These are phyloP conservation scores for Saccharomyces hybrid DNA, from an alignment of 1,139 yeast genomes.

Conservation along the genomic window DNA sequence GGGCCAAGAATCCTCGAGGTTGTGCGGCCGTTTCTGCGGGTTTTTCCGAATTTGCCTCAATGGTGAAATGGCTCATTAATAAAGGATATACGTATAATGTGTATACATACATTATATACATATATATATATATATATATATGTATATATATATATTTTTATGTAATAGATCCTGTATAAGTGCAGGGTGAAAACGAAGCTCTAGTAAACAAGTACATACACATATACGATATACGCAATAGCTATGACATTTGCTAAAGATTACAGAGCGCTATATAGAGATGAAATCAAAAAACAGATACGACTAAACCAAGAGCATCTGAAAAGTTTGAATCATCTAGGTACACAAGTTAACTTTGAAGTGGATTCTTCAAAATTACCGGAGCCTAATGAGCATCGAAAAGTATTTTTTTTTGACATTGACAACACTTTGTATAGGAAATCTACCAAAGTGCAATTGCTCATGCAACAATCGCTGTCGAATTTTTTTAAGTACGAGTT, in stretches of 20 bases:
- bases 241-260: constrained; percentile 4
- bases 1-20: background rate
- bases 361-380: constrained; percentile 20
- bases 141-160: background rate
- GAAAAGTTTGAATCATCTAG: constrained; percentile 29
- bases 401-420: constrained; percentile 78
- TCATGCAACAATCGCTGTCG: constrained; percentile 83
- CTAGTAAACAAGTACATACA: background rate
- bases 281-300: constrained; percentile 24
- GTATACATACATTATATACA: background rate
- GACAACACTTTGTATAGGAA: constrained; percentile 83
- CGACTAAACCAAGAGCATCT: constrained; percentile 27
- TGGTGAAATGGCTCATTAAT: background rate
- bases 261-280: constrained; percentile 12
- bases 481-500: constrained; percentile 65
- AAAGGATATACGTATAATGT: background rate
- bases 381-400: constrained; percentile 18
- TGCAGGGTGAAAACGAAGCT: background rate
- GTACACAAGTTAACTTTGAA: constrained; percentile 24
- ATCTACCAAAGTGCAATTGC: constrained; percentile 65
- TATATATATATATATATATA: background rate
- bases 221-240: background rate
- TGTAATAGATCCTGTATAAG: background rate
- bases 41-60: background rate
- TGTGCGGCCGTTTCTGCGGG: background rate